A percentile compares a stretch with the other conserved stretches of the same genome.
Conservation (phyloP, 2,329 filamentous ascomycete genomes). For the Fusarium redolens region DNA sequence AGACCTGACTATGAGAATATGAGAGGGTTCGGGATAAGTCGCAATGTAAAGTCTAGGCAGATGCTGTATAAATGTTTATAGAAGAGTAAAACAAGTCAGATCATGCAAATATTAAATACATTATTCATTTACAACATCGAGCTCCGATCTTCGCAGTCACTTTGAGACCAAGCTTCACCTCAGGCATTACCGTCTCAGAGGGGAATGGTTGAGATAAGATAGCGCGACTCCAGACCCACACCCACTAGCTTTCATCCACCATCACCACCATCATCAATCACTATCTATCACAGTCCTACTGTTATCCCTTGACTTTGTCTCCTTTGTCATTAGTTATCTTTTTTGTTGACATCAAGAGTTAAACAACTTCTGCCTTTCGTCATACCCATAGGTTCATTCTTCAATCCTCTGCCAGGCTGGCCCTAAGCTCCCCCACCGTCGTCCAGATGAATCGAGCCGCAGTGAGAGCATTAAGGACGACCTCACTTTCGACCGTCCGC, state of each 20-base stretch:
- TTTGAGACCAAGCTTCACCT: background rate
- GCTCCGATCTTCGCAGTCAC: conserved; percentile 17
- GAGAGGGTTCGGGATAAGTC: conserved; percentile 23
- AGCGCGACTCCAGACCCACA: conserved; percentile 18
- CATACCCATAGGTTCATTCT: background rate
- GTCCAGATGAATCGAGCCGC: conserved; percentile 79
- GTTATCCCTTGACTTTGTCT: conserved; percentile 3
- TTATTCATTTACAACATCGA: background rate
- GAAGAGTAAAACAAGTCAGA: background rate
- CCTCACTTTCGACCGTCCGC: conserved; percentile 71
- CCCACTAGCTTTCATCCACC: background rate
- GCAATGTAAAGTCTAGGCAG: background rate
- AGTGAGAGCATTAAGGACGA: conserved; percentile 74
- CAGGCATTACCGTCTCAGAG: conserved; percentile 16
- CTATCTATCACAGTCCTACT: background rate
- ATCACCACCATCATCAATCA: conserved; percentile 6
- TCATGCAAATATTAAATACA: background rate
- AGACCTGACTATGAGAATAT: conserved; percentile 27
- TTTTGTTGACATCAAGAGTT: background rate
- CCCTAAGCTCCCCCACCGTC: conserved; percentile 22
- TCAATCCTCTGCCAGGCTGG: conserved; percentile 11
- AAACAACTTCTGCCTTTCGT: background rate
- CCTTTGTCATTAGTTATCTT: conserved; percentile 12
- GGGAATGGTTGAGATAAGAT: conserved; percentile 36
- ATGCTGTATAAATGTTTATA: background rate